Percentiles rank a stretch among this genome's conserved stretches.
Evolutionary conservation across 805 yeast genomes (phyloP).

Genomic region (Candida ipomoeae): DNA sequence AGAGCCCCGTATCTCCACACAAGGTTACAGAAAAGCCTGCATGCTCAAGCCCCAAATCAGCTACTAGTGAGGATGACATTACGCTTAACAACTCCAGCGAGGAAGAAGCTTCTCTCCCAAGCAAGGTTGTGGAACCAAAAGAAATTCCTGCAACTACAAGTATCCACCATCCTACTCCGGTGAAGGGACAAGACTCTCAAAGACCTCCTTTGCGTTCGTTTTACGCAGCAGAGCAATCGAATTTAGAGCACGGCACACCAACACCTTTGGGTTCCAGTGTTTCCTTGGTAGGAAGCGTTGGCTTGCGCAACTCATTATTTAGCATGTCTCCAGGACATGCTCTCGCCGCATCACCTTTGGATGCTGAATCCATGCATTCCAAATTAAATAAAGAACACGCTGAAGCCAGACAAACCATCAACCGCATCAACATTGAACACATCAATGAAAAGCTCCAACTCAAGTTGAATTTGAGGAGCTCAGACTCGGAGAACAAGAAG

Average conservation of each 20-base stretch:
- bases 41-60: background rate
- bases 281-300: slow-evolving; percentile 31
- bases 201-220: slow-evolving; percentile 10
- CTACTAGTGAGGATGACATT: background rate
- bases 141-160: background rate
- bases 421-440: slow-evolving; percentile 28
- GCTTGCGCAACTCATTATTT: slow-evolving; percentile 37
- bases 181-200: slow-evolving; percentile 6
- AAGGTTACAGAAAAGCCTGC: background rate
- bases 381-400: slow-evolving; percentile 10
- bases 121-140: background rate
- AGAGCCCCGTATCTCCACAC: background rate
- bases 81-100: background rate
- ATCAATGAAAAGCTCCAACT: slow-evolving; percentile 22
- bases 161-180: slow-evolving; percentile 16
- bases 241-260: background rate
- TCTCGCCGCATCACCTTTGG: slow-evolving; percentile 28
- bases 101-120: background rate
- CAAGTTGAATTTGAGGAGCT: slow-evolving; percentile 4
- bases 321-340: slow-evolving; percentile 24
- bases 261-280: slow-evolving; percentile 20
- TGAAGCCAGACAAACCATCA: slow-evolving; percentile 24
- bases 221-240: background rate
- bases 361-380: slow-evolving; percentile 11
- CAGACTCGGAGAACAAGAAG: background rate